Base-by-base conservation (phyloP, 2,329 filamentous ascomycete species). In the Colletotrichum costaricense region DNA sequence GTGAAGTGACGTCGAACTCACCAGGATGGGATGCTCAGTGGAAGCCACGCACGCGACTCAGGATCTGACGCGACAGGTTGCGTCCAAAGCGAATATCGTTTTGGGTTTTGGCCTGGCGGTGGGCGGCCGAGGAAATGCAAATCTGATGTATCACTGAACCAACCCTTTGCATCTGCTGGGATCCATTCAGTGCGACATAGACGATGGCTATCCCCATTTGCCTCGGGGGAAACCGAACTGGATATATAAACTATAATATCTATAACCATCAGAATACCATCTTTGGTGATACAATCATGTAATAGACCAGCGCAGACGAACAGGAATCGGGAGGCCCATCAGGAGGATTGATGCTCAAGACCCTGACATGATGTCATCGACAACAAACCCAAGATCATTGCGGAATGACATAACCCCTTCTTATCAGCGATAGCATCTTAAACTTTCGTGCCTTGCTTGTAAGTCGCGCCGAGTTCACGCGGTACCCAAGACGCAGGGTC, bases 391-490 rank as follows among this genome's bases (percentile, higher is more conserved):
- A 62, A 12, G 24, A 22, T 30, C 38, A 16, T 14, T 11, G 19
- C 24, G 11, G 26, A 46, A n/a, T 19, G 60, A 19, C 19, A 49
- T 7, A 2, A 54, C 19, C 42, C 11, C 12, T 24, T 19, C 26
- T 26, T 33, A 16, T 46, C 26, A 33, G 42, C 35, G 22, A 16
- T 19, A 26, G 19, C 11, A n/a, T 33, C 8, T 33, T n/a, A 5
- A 14, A 24, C 38, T n/a, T 19, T 7, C 19, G 26, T 64, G 24
- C 54, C 38, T 54, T 42, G 7, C 6, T 19, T 19, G 14, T 5
- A 42, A 65, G 54, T 54, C 62, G 30, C 24, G 56, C 42, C 42
- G n/a, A 35, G 16, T 28, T 49, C 56, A 60, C 35, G 64, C 60
- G 42, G 57, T 22, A 35, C 49, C 11, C 49, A 24, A 35, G 30